Evolutionary conservation across 257 asterid genomes (phyloP).

Genomic region (Scutellaria barbata): DNA sequence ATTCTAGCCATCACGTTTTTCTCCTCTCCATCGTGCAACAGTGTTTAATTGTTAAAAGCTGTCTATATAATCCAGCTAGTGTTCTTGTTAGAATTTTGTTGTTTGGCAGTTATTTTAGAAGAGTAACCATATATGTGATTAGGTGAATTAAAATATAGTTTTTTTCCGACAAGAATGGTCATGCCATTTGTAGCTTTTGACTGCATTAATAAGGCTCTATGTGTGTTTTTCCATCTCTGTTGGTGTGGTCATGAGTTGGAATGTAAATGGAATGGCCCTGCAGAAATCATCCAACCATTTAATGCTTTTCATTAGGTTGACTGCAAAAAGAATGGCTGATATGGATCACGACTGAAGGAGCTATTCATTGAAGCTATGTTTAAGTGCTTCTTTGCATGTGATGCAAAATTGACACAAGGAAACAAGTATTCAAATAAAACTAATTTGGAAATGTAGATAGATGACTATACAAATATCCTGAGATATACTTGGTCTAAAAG

Average conservation of each 20-base stretch:
- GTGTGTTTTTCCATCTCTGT: background rate
- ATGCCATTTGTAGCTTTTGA: background rate
- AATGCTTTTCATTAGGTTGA: background rate
- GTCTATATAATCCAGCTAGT: background rate
- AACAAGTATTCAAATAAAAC: background rate
- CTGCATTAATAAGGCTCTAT: background rate
- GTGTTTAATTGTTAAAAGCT: background rate
- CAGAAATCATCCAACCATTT: background rate
- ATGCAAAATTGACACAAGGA: constrained; percentile 1
- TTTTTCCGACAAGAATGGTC: background rate
- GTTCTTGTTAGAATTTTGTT: constrained; percentile 1
- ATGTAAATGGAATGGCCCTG: background rate
- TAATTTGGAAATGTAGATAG: background rate
- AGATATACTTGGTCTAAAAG: background rate
- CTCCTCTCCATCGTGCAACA: constrained; percentile 1
- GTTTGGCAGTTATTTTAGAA: constrained; percentile 6
- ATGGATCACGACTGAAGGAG: constrained; percentile 7
- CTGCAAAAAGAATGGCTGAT: background rate
- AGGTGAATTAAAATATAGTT: background rate
- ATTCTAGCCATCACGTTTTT: background rate
- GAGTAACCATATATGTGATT: constrained; percentile 5
- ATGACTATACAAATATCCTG: background rate
- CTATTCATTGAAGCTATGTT: constrained; percentile 10
- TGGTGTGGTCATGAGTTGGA: background rate
- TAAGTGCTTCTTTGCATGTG: background rate